Evolutionary conservation across 805 yeast species (phyloP).

Genomic region (Saccharomycopsis oosterbeekiorum): DNA sequence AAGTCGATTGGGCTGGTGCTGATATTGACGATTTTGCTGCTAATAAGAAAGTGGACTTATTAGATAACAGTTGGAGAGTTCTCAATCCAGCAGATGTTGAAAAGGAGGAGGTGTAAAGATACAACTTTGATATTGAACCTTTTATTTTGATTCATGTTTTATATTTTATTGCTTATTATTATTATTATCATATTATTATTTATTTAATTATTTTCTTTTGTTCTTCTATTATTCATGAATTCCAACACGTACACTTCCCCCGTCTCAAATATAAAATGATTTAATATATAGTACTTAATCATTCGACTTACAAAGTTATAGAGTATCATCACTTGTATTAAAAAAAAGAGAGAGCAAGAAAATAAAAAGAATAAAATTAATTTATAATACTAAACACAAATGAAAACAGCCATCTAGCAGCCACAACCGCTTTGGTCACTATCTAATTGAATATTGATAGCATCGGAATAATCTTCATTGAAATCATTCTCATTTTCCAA

Average conservation of each 20-base stretch:
- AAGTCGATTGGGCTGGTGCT: slow-evolving; percentile 51
- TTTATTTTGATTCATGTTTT: background rate
- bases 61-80: background rate
- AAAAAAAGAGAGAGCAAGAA: background rate
- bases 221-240: background rate
- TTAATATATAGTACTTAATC: no score
- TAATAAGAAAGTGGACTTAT: background rate
- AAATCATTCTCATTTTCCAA: slow-evolving; percentile 63
- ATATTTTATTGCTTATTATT: background rate
- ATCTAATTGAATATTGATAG: slow-evolving; percentile 89
- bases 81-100: background rate
- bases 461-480: slow-evolving; percentile 90
- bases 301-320: no score
- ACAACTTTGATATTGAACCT: background rate
- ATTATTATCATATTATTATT: background rate
- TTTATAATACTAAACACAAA: background rate
- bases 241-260: background rate
- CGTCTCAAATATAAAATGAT: no score
- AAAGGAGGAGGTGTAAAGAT: background rate
- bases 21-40: slow-evolving; percentile 5
- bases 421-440: slow-evolving; percentile 69
- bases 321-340: no score
- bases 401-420: slow-evolving; percentile 36
- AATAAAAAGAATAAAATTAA: background rate
- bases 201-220: background rate